Percentiles rank a stretch among this genome's conserved stretches.
Conservation (phyloP, 2,329 filamentous ascomycete species). For the Chaetomium strumarium region DNA sequence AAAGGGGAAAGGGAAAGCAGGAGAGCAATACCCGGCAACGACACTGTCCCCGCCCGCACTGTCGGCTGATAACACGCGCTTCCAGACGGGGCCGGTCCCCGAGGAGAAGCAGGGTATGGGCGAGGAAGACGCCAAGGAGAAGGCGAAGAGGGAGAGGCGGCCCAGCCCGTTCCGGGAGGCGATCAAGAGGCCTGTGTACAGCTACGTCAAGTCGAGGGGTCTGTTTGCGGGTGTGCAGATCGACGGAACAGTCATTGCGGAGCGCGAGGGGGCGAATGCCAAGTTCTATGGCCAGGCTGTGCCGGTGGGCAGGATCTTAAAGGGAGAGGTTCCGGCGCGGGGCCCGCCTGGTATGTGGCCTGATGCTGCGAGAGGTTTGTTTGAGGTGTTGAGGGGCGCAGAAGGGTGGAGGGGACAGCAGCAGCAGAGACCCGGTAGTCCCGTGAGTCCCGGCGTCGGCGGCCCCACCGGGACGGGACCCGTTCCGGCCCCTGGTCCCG, state of each 20-base stretch:
- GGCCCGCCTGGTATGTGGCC: constrained; percentile 29
- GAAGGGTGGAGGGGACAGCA: constrained; percentile 26
- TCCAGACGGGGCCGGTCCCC: constrained; percentile 8
- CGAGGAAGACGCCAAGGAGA: constrained; percentile 12
- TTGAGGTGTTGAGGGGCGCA: constrained; percentile 33
- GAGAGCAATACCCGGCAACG: constrained; percentile 3
- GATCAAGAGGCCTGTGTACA: constrained; percentile 42
- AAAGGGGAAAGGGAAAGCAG: constrained; percentile 17
- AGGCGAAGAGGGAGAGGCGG: constrained; percentile 7
- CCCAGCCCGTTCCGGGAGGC: constrained; percentile 26
- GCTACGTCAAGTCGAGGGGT: constrained; percentile 81
- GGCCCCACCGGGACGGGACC: neutral
- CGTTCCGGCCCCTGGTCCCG: too few relatives aligned
- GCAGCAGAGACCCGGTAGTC: neutral
- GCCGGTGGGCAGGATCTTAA: constrained; percentile 42
- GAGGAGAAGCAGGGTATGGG: constrained; percentile 9
- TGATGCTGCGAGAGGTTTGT: constrained; percentile 28
- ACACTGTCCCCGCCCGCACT: constrained; percentile 17
- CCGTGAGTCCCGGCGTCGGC: neutral
- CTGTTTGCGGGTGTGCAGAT: constrained; percentile 83
- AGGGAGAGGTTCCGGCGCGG: constrained; percentile 35
- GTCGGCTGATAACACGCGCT: constrained; percentile 17
- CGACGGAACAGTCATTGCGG: constrained; percentile 80
- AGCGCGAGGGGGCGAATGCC: constrained; percentile 82
- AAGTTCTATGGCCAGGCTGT: constrained; percentile 69